Evolutionary conservation across 768 basidiomycete genomes (phyloP), one percentile per base, ranked within the genome.

Genomic region (Kondoa malvinella): DNA sequence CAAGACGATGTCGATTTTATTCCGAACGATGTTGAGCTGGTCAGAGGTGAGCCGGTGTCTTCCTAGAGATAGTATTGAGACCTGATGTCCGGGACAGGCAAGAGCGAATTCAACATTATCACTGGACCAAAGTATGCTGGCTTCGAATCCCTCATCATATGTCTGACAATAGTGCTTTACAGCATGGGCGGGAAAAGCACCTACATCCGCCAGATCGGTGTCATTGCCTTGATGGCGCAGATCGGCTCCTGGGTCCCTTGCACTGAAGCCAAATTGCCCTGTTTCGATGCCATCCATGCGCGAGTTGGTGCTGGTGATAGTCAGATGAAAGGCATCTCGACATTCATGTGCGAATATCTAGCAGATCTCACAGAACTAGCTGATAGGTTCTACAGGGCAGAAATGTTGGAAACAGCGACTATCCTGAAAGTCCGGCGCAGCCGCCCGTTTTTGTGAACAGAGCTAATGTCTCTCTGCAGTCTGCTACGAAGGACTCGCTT

Each of bases 321-420:
- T 76, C 94, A 97, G 75, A 79, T 97, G 58, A 97, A 95, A 77
- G 95, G 95, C 14, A 90, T 99, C 0, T 94, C 91, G 29, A 99
- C 94, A 0, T 99, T 99, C 77, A 97, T 97, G 94, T n/a, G n/a
- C n/a, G n/a, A n/a, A n/a, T n/a, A n/a, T n/a, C n/a, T n/a, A n/a
- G n/a, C n/a, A n/a, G n/a, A n/a, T n/a, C n/a, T n/a, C n/a, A n/a
- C n/a, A n/a, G n/a, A n/a, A n/a, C n/a, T n/a, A n/a, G n/a, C n/a
- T n/a, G n/a, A n/a, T n/a, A n/a, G n/a, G n/a, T n/a, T n/a, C n/a
- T n/a, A n/a, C n/a, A n/a, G n/a, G 40, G 92, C 92, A 1, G 95
- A 99, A 77, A 97, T 97, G 95, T 82, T 99, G 31, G 95, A 99
- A 77, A 97, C 92, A 0, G 92, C 95, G 0, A 89, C 88, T 0